These are phyloP conservation scores for Golubevia pallescens DNA, from an alignment of 1,284 basidiomycete genomes.

Conservation along the genomic window DNA sequence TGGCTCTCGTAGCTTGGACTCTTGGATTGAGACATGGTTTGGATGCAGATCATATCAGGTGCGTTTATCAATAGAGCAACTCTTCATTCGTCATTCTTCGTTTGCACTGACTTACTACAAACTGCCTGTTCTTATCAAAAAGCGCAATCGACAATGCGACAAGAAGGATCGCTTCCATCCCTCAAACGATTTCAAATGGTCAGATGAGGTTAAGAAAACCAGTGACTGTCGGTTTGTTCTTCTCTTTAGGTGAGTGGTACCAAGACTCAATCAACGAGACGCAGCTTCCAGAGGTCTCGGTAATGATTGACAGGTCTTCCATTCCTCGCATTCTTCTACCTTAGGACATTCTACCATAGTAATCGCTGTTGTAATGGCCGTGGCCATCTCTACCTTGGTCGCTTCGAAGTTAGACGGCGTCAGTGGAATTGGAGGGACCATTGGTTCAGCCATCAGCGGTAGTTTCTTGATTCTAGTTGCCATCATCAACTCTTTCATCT, in stretches of 20 bases:
- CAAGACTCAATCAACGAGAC: no score
- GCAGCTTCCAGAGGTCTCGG: no score
- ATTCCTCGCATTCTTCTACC: no score
- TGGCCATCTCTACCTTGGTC: conserved; percentile 40
- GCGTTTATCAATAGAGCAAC: no score
- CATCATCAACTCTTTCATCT: conserved; percentile 41
- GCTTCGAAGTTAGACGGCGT: conserved; percentile 34
- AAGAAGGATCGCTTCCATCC: conserved; percentile 33
- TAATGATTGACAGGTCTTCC: no score
- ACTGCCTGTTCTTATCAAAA: no score
- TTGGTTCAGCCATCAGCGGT: conserved; percentile 46
- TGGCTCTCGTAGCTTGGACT: conserved; percentile 53
- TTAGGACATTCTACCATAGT: no score
- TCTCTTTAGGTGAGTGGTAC: conserved; percentile 31
- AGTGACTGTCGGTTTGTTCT: conserved; percentile 50
- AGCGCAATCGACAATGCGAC: conserved; percentile 57
- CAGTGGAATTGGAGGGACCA: conserved; percentile 36
- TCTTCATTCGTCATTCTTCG: no score
- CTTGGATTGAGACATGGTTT: conserved; percentile 53
- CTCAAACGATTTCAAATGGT: no score
- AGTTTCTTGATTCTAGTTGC: conserved; percentile 48
- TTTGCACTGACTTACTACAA: no score
- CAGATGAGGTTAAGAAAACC: conserved; percentile 9
- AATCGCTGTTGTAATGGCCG: conserved; percentile 39
- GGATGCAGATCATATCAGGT: conserved; percentile 59